phyloP scores from a whole-genome alignment of 768 basidiomycete species.

The Hypsizygus marmoreus region DNA sequence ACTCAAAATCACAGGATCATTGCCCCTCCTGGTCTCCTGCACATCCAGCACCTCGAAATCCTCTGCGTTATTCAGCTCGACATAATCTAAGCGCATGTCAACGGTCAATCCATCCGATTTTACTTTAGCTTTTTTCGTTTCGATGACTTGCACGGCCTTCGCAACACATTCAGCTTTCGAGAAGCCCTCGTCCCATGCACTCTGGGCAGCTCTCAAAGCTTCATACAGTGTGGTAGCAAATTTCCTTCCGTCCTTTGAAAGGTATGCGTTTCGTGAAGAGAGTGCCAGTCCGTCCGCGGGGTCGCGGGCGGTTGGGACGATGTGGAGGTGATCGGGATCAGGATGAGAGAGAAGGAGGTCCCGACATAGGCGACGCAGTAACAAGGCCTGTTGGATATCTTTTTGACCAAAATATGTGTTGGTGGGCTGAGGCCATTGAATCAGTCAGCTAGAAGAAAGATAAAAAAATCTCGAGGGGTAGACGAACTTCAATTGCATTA shows the following conservation, averaged over 20 bases:
- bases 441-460: too few relatives aligned
- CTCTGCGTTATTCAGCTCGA: constrained; percentile 83
- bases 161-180: constrained; percentile 52
- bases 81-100: constrained; percentile 73
- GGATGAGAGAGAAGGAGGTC: constrained; percentile 88
- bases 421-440: too few relatives aligned
- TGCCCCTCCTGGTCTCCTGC: constrained; percentile 23
- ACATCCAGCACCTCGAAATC: constrained; percentile 66
- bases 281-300: constrained; percentile 71
- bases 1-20: constrained; percentile 64
- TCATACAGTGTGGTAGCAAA: constrained; percentile 69
- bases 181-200: constrained; percentile 54
- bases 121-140: constrained; percentile 29
- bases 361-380: constrained; percentile 73
- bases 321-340: constrained; percentile 68
- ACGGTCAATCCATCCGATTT: constrained; percentile 39
- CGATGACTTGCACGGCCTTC: constrained; percentile 44
- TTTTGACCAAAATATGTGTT: constrained; percentile 97
- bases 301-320: constrained; percentile 83
- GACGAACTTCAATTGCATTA: constrained; percentile 80
- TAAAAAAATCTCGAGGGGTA: too few relatives aligned
- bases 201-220: constrained; percentile 63
- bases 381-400: constrained; percentile 93
- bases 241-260: constrained; percentile 61
- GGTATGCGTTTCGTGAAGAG: constrained; percentile 89